Base-by-base conservation (phyloP, 2,329 filamentous ascomycete genomes). In the Curvularia verruculosa region DNA sequence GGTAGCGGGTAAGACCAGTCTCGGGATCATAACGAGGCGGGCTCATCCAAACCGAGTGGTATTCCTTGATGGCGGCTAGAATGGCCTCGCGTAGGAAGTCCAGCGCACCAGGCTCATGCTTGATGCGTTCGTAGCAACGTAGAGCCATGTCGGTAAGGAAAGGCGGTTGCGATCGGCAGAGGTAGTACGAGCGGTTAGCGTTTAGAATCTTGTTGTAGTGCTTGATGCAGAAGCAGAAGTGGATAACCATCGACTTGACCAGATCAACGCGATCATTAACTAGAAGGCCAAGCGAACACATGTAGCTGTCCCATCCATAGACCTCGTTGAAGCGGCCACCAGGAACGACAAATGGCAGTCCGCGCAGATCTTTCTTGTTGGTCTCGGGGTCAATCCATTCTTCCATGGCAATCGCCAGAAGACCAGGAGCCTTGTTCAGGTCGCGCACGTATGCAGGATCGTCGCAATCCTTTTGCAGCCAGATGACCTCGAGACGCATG, bases 161-260 rank as follows among this genome's bases (percentile, higher is more conserved):
- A 0, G 95, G 95, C 2, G 95, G 95, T 77, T 99, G 95, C 2
- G 95, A 97, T 56, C 95, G 89, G 63, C 87, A 89, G 15, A 99
- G 87, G 73, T 99, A 99, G 82, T 99, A 99, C 1, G 93, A 93
- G 34, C 95, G 87, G 55, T 95, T 99, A 49, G 95, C 95, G 77
- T 99, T 99, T 64, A 98, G 85, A 58, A 99, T 96, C 81, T 98
- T 99, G 70, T 93, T 94, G 74, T 99, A 99, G 78, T 99, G 94
- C 75, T 93, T 89, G 77, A 99, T 98, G 79, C 92, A 96, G 81
- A 99, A 99, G 77, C 92, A 96, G 77, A 98, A 98, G 80, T 99
- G 96, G 68, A 86, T 83, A 49, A 98, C 93, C 92, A 99, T 98
- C 48, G 89, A 85, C 80, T 97, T 96, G 65, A 92, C 92, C 53